Percentiles rank a stretch among this genome's conserved stretches.
phyloP scores from a whole-genome alignment of 768 basidiomycete genomes.

The Suillus clintonianus region DNA sequence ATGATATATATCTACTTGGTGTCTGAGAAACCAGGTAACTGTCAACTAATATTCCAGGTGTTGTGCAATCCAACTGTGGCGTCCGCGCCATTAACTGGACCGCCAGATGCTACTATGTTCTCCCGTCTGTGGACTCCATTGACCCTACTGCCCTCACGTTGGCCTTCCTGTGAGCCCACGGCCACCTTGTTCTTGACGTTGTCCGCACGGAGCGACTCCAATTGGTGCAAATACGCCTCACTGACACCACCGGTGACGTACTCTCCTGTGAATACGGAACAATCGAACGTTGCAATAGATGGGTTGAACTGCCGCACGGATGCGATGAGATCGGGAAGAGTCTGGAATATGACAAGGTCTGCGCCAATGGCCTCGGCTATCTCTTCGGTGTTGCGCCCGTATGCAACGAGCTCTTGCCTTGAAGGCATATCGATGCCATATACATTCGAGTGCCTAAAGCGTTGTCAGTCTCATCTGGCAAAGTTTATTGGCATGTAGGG shows the following conservation, averaged over 20 bases:
- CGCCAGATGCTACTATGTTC: slow-evolving; percentile 35
- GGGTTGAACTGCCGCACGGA: slow-evolving; percentile 88
- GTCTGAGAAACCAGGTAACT: no score
- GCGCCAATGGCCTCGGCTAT: slow-evolving; percentile 87
- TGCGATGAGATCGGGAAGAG: slow-evolving; percentile 80
- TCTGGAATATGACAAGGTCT: slow-evolving; percentile 95
- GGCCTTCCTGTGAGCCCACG: slow-evolving; percentile 15
- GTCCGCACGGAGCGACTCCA: slow-evolving; percentile 82
- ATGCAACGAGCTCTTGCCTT: slow-evolving; percentile 87
- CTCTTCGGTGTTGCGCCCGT: slow-evolving; percentile 67
- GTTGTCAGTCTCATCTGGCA: slow-evolving; percentile 7
- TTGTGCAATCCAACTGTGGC: slow-evolving; percentile 83
- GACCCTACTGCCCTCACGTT: slow-evolving; percentile 34
- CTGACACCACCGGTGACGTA: slow-evolving; percentile 95
- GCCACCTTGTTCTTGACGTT: slow-evolving; percentile 63
- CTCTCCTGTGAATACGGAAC: slow-evolving; percentile 96
- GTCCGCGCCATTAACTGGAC: slow-evolving; percentile 62
- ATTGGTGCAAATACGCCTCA: slow-evolving; percentile 70
- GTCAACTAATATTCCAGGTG: slow-evolving; percentile 50
- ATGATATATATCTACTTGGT: neutral
- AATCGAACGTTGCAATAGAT: slow-evolving; percentile 78
- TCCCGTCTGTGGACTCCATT: slow-evolving; percentile 20
- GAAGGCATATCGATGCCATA: slow-evolving; percentile 99
- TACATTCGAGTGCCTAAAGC: slow-evolving; percentile 79
- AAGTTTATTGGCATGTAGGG: neutral